Conservation (phyloP, 75 land plant species). For the Adiantum capillusveneris region DNA sequence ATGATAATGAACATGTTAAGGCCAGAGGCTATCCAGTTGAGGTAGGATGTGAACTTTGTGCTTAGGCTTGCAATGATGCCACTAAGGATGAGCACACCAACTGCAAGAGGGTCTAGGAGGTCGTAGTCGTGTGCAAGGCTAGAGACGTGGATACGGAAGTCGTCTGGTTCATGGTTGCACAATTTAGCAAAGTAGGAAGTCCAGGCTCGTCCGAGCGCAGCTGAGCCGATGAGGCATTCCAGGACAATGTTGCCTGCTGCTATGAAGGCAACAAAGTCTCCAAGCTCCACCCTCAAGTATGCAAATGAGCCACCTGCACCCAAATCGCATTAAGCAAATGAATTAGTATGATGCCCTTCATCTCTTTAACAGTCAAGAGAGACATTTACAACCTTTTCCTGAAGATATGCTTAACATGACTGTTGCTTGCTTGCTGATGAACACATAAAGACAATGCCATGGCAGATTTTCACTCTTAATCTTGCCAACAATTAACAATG, state of each 20-base stretch:
- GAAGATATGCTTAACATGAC: too few species aligned
- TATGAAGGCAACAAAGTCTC: constrained; percentile 78
- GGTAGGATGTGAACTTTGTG: constrained; percentile 53
- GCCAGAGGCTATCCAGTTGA: constrained; percentile 61
- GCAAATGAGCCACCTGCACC: constrained; percentile 75
- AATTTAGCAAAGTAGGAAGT: constrained; percentile 81
- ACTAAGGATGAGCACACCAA: constrained; percentile 31
- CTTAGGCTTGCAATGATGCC: constrained; percentile 38
- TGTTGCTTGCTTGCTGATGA: too few species aligned
- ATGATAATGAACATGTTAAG: constrained; percentile 46
- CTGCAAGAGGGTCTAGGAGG: constrained; percentile 67
- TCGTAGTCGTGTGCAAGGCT: constrained; percentile 35
- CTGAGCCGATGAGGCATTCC: constrained; percentile 71
- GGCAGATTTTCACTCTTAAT: too few species aligned
- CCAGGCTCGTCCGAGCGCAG: constrained; percentile 77
- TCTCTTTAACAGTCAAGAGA: too few species aligned
- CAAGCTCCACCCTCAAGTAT: constrained; percentile 80
- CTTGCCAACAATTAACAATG: too few species aligned
- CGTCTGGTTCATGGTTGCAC: constrained; percentile 32
- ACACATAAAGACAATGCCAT: too few species aligned
- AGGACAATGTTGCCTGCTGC: constrained; percentile 88
- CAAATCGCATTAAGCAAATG: too few species aligned
- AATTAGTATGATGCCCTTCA: too few species aligned
- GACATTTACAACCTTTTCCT: too few species aligned
- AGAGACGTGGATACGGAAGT: constrained; percentile 47